A percentile compares a stretch with the other conserved stretches of the same genome.
Conservation (phyloP, 305 asterid genomes). For the Solanum hybrid region DNA sequence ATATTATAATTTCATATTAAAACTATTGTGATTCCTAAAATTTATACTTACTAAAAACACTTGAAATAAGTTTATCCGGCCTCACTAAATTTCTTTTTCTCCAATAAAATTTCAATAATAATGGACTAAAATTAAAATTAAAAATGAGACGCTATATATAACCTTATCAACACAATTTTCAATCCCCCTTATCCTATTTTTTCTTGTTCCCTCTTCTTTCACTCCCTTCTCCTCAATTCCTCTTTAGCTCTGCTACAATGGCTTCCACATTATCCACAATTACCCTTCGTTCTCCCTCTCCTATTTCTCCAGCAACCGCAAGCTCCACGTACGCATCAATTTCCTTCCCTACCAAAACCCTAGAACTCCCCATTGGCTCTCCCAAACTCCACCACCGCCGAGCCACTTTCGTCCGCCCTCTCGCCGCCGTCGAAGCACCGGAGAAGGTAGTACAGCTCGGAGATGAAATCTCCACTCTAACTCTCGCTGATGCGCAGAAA, state of each 20-base stretch:
- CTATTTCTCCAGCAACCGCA: not conserved
- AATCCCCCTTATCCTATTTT: slow-evolving; percentile 14
- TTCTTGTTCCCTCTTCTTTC: not conserved
- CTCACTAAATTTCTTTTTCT: not conserved
- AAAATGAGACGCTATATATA: slow-evolving; percentile 12
- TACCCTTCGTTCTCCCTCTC: slow-evolving; percentile 3
- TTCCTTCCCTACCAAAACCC: slow-evolving; percentile 28
- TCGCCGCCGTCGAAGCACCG: slow-evolving; percentile 76
- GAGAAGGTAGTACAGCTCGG: slow-evolving; percentile 80
- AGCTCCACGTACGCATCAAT: slow-evolving; percentile 11
- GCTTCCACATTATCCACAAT: slow-evolving; percentile 12
- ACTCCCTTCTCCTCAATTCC: not conserved
- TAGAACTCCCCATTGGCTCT: slow-evolving; percentile 28
- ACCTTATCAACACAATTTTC: slow-evolving; percentile 47
- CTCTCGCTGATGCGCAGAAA: slow-evolving; percentile 83
- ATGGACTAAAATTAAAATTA: not conserved
- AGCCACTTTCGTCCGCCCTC: slow-evolving; percentile 36
- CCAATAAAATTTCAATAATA: not conserved
- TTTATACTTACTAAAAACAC: too few species aligned
- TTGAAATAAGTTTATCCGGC: too few species aligned
- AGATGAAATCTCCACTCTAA: slow-evolving; percentile 63
- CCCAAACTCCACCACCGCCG: slow-evolving; percentile 37
- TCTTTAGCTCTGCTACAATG: not conserved
- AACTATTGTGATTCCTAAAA: too few species aligned
- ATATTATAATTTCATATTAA: too few species aligned